These are phyloP conservation scores for Phialophora verrucosa DNA, from an alignment of 2,329 filamentous ascomycete genomes.

Conservation along the genomic window DNA sequence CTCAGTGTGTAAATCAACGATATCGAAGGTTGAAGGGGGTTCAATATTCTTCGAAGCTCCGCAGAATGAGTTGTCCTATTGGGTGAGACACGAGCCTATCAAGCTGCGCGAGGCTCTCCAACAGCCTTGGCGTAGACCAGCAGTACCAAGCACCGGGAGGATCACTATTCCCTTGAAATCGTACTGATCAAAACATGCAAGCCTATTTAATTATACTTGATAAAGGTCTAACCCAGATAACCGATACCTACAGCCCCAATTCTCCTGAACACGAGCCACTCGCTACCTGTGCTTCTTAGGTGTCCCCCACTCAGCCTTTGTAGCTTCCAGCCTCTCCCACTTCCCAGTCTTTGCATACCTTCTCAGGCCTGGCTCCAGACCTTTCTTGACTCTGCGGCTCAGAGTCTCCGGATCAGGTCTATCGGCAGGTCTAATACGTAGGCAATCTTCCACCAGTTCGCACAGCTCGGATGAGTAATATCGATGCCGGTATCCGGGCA, in stretches of 20 bases:
- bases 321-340: background rate
- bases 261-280: background rate
- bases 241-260: background rate
- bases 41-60: background rate
- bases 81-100: background rate
- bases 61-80: background rate
- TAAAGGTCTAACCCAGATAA: no score
- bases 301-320: background rate
- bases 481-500: conserved; percentile 5
- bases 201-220: no score
- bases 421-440: conserved; percentile 19
- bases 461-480: conserved; percentile 21
- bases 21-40: background rate
- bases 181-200: no score
- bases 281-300: background rate
- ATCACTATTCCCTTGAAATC: no score
- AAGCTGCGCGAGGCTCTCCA: background rate
- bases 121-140: background rate
- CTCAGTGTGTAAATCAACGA: background rate
- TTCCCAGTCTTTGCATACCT: conserved; percentile 13
- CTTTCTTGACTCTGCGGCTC: conserved; percentile 9
- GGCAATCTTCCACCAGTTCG: conserved; percentile 26
- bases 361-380: conserved; percentile 14
- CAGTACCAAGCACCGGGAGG: background rate
- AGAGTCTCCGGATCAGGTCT: conserved; percentile 19